Base-by-base conservation (phyloP, 139 green algal genomes). In the Volvox reticuliferus region DNA sequence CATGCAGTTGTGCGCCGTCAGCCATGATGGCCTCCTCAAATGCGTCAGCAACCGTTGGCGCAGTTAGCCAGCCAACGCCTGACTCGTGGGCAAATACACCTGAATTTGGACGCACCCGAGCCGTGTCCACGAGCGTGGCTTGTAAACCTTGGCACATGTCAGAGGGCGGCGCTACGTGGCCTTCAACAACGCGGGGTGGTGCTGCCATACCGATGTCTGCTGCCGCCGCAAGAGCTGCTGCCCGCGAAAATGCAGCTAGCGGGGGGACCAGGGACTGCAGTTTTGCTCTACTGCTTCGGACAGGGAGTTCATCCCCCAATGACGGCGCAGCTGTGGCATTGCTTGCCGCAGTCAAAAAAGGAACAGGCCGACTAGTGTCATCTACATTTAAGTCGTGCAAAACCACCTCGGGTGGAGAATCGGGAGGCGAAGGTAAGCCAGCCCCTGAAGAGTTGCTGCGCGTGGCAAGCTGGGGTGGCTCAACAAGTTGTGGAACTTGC, bases 181-280 rank as follows among this genome's bases (percentile, higher is more conserved):
- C 30, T 22, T 80, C 73, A 22, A 20, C 28, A 32, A 32, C 12
- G 20, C 30, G 28, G 0, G 68, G 85, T 30, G 36, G 85, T 30
- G 69, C 69, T 6, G 16, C 3, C 71, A 83, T 22, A 12, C 86
- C 86, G 0, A 90, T 44, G 32, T 90, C 86, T 17, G 86, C 86
- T 9, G 86, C 86, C 22, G 86, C 86, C 9, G 86, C 86, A 21
- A 84, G 19, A 1, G 86, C 86, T 1, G 86, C 86, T 12, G 73
- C 86, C 1, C 86, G 71, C 21, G 86, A 81, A 30, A 90, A 84
- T 6, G 71, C 30, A 21, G 86, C 86, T 28, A 90, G 73, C 20
- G 86, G 86, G 6, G 73, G 85, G 44, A 63, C 82, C 28, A 22
- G 17, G 16, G 19, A 24, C n/a, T 21, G 28, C 21, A 63, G 30